Evolutionary conservation across 768 basidiomycete species (phyloP), one percentile per base, ranked within the genome.

Genomic region (Rhodosporidiobolus odoratus): DNA sequence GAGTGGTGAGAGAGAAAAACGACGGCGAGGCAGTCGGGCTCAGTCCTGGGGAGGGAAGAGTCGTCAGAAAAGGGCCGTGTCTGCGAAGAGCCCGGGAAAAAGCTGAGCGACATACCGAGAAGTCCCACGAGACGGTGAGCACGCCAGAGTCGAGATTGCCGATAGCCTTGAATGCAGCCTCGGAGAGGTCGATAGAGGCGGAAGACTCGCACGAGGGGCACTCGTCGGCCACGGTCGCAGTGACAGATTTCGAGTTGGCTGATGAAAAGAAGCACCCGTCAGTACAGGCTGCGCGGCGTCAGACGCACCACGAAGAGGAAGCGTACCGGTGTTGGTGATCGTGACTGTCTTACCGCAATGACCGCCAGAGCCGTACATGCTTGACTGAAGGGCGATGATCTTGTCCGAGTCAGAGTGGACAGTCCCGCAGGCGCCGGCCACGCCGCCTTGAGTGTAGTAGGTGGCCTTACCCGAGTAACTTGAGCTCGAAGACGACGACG

Each of bases 341-440:
- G 37, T 38, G 32, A 75, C 59, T 5, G 66, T 53, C 40, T 45
- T 34, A 27, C 72, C 72, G 53, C 75, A 75, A 57, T 68, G 27
- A 1, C 0, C 0, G 19, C 75, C 90, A 16, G 68, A 69, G 56
- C 73, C 86, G 78, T 87, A 88, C 50, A 57, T 69, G 50, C 77
- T 76, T 50, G 79, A 77, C 78, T 91, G 87, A 65, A 83, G 80
- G 53, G 82, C 82, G 75, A 81, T 78, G 61, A 82, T 77, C 65
- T 77, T 71, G 69, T 75, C 80, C 35, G 21, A 74, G 80, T 95
- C 93, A 2, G 77, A 67, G 82, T 86, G 78, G 32, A 80, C 75
- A 38, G 65, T 73, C 47, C 93, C 94, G 79, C 94, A 96, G 7
- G 91, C 90, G 12, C 34, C 56, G 34, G 57, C 57, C 12, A 58